These are phyloP conservation scores for Globisporangium sylvaticum DNA, from an alignment of 352 stramenopile genomes.

Conservation along the genomic window DNA sequence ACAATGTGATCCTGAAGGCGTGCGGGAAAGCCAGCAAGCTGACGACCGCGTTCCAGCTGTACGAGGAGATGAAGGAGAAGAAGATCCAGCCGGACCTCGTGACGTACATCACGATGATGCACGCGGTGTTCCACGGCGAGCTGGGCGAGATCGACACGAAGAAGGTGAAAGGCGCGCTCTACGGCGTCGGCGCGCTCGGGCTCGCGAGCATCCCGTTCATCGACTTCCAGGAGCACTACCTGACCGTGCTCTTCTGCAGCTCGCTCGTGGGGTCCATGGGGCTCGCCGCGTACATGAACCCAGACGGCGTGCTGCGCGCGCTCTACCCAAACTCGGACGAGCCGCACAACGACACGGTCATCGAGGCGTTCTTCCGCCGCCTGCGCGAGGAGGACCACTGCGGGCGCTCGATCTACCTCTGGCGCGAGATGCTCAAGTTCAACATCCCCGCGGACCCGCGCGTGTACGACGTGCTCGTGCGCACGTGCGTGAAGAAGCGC, in stretches of 20 bases:
- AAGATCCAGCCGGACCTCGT: constrained; percentile 66
- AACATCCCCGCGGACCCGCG: constrained; percentile 59
- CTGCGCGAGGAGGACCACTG: constrained; percentile 84
- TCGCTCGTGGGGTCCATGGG: constrained; percentile 79
- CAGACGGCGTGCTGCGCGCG: constrained; percentile 69
- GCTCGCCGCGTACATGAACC: constrained; percentile 82
- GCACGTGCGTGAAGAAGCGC: constrained; percentile 80
- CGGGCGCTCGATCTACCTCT: constrained; percentile 80
- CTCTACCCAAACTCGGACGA: constrained; percentile 82
- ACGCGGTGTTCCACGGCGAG: constrained; percentile 81
- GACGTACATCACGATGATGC: constrained; percentile 88
- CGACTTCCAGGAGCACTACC: constrained; percentile 69
- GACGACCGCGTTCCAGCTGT: constrained; percentile 68
- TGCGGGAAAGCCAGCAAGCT: constrained; percentile 73
- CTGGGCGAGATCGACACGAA: constrained; percentile 57
- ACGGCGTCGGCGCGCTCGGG: constrained; percentile 51
- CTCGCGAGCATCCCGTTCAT: constrained; percentile 61
- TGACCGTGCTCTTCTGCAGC: constrained; percentile 70
- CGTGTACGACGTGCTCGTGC: constrained; percentile 77
- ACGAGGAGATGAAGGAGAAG: constrained; percentile 82
- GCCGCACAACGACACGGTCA: constrained; percentile 54
- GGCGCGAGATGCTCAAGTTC: constrained; percentile 80
- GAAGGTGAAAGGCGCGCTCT: constrained; percentile 64
- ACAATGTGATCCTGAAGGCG: constrained; percentile 78
- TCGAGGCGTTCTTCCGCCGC: constrained; percentile 79